phyloP scores from a whole-genome alignment of 2,329 filamentous ascomycete genomes.

The Talaromyces marneffei region DNA sequence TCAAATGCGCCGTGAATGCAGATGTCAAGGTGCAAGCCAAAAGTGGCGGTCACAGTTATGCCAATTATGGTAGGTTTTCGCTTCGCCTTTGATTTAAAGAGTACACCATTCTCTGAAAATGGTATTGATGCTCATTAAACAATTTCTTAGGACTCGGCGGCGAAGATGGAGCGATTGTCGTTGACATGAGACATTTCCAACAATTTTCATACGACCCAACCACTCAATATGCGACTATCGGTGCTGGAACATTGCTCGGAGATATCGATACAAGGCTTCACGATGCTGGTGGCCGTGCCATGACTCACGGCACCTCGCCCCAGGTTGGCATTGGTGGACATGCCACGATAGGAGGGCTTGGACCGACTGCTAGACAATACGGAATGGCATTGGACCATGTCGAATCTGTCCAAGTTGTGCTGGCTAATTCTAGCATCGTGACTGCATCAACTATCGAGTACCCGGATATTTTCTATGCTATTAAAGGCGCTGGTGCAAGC shows the following conservation, averaged over 20 bases:
- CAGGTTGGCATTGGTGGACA: conserved; percentile 39
- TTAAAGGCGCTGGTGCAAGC: conserved; percentile 33
- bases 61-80: conserved; percentile 39
- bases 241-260: conserved; percentile 30
- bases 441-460: conserved; percentile 25
- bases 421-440: conserved; percentile 35
- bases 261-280: conserved; percentile 30
- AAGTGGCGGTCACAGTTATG: conserved; percentile 52
- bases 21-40: conserved; percentile 47
- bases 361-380: conserved; percentile 44
- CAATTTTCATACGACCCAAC: conserved; percentile 28
- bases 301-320: conserved; percentile 36
- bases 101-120: not conserved
- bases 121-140: not conserved
- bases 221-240: conserved; percentile 31
- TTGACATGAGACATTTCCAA: conserved; percentile 16
- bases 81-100: not conserved
- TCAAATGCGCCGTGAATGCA: conserved; percentile 41
- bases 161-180: conserved; percentile 23
- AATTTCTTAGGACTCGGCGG: conserved; percentile 28
- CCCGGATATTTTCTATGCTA: conserved; percentile 31
- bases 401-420: conserved; percentile 44
- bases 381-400: conserved; percentile 50
- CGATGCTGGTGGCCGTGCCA: conserved; percentile 28
- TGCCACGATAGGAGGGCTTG: conserved; percentile 36